Evolutionary conservation across 2,329 filamentous ascomycete species (phyloP), one percentile per base, ranked within the genome.

Genomic region (Epichloe aotearoae): DNA sequence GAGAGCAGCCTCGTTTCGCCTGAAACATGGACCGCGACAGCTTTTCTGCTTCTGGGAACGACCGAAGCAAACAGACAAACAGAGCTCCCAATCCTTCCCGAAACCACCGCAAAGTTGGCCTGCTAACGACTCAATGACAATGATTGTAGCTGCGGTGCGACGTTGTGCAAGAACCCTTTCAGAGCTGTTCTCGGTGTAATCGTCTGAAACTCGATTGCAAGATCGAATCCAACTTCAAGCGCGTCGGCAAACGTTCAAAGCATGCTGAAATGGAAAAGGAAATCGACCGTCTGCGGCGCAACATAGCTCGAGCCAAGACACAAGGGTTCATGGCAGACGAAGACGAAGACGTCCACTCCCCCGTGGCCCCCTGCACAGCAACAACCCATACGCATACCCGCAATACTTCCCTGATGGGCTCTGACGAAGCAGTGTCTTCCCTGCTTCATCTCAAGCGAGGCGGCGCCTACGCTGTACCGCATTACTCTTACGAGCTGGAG

Each of bases 221-320:
- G 66, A 91, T 93, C 66, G 86, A 91, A 66, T 86, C 84, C 61
- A 88, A 89, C 66, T 91, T 91, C 70, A 90, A 89, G 74, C 82
- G 86, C 58, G 74, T 90, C 17, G 84, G 86, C 55, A 93, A 93
- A 72, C 79, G 86, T 41, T 86, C 81, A 56, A 86, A 87, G 64
- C 86, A 91, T 66, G 86, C 86, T 60, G 86, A 90, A 68, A 90
- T 90, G 85, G 86, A 88, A 64, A 85, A 82, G 68, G 84, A 90
- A 66, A 86, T 90, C 61, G 84, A 87, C 52, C 79, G 73, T 55
- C 68, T 84, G 57, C 77, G 82, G 48, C 76, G 80, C 44, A 79
- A 74, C 59, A 73, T 86, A 54, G 70, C 77, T 51, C 73, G 75
- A 55, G 82, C 83, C 53, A 74, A 79, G 59, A 61, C 73, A 19